phyloP scores from a whole-genome alignment of 768 basidiomycete genomes.

The Boletus patriciae region DNA sequence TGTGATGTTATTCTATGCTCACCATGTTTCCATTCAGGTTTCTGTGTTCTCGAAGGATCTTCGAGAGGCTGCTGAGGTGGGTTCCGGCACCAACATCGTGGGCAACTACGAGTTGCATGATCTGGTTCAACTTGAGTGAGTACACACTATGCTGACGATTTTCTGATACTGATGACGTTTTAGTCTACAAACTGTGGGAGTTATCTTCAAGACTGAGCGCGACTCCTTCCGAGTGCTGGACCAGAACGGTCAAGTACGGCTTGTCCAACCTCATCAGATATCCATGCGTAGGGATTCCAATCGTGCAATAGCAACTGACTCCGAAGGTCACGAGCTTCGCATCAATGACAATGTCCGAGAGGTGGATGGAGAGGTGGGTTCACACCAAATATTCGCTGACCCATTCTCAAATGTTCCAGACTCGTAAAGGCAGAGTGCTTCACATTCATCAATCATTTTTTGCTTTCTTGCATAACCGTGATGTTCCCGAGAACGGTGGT shows the following conservation, averaged over 20 bases:
- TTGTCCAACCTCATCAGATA: slow-evolving; percentile 93
- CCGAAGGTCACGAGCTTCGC: slow-evolving; percentile 82
- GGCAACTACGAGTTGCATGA: slow-evolving; percentile 97
- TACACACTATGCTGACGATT: slow-evolving; percentile 11
- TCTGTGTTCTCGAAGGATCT: slow-evolving; percentile 97
- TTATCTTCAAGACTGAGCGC: slow-evolving; percentile 96
- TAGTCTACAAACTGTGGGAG: slow-evolving; percentile 91
- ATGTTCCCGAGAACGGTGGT: slow-evolving; percentile 86
- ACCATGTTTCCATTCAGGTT: slow-evolving; percentile 50
- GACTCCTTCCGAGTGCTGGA: slow-evolving; percentile 96
- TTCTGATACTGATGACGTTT: slow-evolving; percentile 12
- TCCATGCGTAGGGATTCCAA: slow-evolving; percentile 84
- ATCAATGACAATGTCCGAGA: slow-evolving; percentile 93
- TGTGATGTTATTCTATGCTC: not conserved
- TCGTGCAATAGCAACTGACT: slow-evolving; percentile 85
- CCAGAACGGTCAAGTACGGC: slow-evolving; percentile 86
- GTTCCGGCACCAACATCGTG: slow-evolving; percentile 84
- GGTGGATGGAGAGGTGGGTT: slow-evolving; percentile 76
- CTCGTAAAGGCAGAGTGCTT: slow-evolving; percentile 84
- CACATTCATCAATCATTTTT: slow-evolving; percentile 94
- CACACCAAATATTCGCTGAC: not conserved
- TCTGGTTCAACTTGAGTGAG: slow-evolving; percentile 94
- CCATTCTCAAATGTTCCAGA: slow-evolving; percentile 39
- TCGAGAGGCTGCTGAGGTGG: slow-evolving; percentile 95
- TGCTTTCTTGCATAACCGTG: slow-evolving; percentile 92